Conservation (phyloP, 345 rosid genomes). For the Zanthoxylum bungeanum region DNA sequence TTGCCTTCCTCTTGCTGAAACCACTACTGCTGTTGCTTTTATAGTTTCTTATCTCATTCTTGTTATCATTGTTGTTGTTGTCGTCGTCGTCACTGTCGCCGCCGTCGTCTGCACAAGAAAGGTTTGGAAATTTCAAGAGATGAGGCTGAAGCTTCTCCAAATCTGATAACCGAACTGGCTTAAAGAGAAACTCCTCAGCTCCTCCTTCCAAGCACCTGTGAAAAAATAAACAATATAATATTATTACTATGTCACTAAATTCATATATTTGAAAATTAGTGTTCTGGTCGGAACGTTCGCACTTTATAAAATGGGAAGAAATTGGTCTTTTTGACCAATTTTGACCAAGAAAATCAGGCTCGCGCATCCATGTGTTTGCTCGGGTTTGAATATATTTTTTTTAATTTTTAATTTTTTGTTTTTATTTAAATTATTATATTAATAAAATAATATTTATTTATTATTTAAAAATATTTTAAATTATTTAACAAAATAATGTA, state of each 20-base stretch:
- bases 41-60: background rate
- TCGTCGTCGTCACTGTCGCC: background rate
- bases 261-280: no score
- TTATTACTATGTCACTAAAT: background rate
- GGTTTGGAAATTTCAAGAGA: constrained; percentile 35
- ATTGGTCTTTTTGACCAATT: no score
- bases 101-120: constrained; percentile 15
- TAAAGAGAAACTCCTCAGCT: constrained; percentile 56
- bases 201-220: constrained; percentile 62
- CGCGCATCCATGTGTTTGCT: no score
- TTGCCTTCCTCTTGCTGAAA: constrained; percentile 38
- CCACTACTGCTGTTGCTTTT: constrained; percentile 9
- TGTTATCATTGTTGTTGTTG: background rate
- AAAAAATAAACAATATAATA: background rate
- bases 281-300: background rate
- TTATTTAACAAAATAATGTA: no score
- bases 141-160: constrained; percentile 42
- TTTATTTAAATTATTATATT: no score
- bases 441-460: no score
- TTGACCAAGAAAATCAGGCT: no score
- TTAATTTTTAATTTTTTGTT: no score
- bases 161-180: constrained; percentile 51
- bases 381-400: no score
- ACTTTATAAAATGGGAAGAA: background rate
- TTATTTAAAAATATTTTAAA: no score